phyloP scores from a whole-genome alignment of 352 stramenopile genomes.

The Phytophthora capsici region DNA sequence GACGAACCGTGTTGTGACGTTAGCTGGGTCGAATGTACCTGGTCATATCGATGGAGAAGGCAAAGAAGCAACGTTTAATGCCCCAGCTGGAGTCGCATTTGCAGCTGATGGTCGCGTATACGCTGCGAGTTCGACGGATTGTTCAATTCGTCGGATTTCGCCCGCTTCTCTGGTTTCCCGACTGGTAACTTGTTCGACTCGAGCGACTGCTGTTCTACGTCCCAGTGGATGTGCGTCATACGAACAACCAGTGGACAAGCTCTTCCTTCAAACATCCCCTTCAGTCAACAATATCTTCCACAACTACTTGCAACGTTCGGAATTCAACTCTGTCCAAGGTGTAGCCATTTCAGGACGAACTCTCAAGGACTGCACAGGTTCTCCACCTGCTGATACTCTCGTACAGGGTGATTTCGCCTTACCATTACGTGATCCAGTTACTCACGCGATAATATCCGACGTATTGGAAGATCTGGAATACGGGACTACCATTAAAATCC shows the following conservation, averaged over 20 bases:
- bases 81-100: constrained; percentile 88
- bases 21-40: constrained; percentile 82
- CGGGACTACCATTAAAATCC: constrained; percentile 87
- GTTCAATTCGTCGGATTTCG: constrained; percentile 87
- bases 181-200: constrained; percentile 78
- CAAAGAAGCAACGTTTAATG: constrained; percentile 89
- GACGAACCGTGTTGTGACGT: constrained; percentile 85
- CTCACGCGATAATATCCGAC: constrained; percentile 25
- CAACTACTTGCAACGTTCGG: constrained; percentile 76
- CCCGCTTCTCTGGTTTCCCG: constrained; percentile 73
- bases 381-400: constrained; percentile 84
- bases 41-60: constrained; percentile 88
- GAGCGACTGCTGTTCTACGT: constrained; percentile 82
- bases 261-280: constrained; percentile 81
- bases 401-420: constrained; percentile 72
- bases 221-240: constrained; percentile 96
- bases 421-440: constrained; percentile 30
- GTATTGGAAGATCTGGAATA: constrained; percentile 90
- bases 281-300: constrained; percentile 93
- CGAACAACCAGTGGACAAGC: constrained; percentile 90
- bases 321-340: constrained; percentile 51
- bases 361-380: constrained; percentile 93
- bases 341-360: constrained; percentile 62
- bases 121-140: constrained; percentile 91
- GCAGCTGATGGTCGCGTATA: constrained; percentile 90